Conservation (phyloP, 441 rosid species). For the Adansonia gregorii region DNA sequence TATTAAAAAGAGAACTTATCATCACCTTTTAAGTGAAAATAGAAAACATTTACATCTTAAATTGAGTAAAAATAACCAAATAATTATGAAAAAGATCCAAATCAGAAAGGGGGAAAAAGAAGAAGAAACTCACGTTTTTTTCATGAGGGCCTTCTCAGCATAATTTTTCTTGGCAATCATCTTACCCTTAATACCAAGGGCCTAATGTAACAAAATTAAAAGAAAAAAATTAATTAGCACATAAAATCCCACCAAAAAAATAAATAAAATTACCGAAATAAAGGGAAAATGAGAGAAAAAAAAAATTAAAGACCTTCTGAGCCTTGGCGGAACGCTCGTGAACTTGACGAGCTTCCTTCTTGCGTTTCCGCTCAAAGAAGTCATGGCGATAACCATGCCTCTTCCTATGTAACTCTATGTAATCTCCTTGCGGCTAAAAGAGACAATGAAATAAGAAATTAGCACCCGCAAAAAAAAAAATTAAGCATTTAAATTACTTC, state of each 20-base stretch:
- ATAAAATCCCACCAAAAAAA: neutral
- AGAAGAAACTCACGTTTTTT: constrained; percentile 68
- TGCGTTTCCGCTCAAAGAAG: constrained; percentile 73
- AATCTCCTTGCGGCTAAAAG: constrained; percentile 82
- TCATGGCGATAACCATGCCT: constrained; percentile 78
- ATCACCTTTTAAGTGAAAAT: neutral
- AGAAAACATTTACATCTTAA: neutral
- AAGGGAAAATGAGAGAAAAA: neutral
- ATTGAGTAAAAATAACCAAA: neutral
- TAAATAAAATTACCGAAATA: neutral
- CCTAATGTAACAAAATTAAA: constrained; percentile 34
- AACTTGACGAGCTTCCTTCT: constrained; percentile 87
- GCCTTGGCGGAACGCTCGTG: constrained; percentile 76
- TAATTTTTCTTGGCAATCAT: constrained; percentile 88
- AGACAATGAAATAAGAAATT: neutral
- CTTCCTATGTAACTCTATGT: constrained; percentile 80
- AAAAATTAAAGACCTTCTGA: constrained; percentile 48
- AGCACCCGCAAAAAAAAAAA: neutral
- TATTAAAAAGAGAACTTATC: neutral
- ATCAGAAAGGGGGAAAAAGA: neutral
- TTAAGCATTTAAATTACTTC: too few relatives aligned
- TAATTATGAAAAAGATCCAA: neutral
- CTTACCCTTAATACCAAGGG: constrained; percentile 93
- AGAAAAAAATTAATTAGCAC: constrained; percentile 5
- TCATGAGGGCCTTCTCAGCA: constrained; percentile 91